These are phyloP conservation scores for Smittium culicis DNA, from an alignment of 371 early-diverging fungal genomes.

Conservation along the genomic window DNA sequence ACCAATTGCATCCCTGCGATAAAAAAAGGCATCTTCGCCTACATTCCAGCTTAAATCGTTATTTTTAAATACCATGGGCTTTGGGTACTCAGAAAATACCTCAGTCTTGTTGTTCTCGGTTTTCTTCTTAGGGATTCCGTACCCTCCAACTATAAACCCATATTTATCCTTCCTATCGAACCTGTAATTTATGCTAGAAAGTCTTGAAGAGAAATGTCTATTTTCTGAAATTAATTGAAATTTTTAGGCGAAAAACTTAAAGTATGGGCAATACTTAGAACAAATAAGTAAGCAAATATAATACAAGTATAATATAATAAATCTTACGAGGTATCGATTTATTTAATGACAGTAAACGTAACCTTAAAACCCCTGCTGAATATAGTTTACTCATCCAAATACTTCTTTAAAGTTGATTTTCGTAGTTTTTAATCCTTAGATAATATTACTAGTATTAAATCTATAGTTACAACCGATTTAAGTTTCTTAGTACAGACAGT, in stretches of 20 bases:
- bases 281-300: too few relatives aligned
- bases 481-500: too few relatives aligned
- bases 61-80: slow-evolving; percentile 36
- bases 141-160: slow-evolving; percentile 52
- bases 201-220: not conserved
- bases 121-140: slow-evolving; percentile 57
- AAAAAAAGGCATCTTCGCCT: slow-evolving; percentile 71
- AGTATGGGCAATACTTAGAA: too few relatives aligned
- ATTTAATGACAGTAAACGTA: not conserved
- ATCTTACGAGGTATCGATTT: not conserved
- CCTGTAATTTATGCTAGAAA: not conserved
- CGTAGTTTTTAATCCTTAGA: too few relatives aligned
- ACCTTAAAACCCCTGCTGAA: not conserved
- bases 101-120: slow-evolving; percentile 23
- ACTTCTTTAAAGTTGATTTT: too few relatives aligned
- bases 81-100: slow-evolving; percentile 10
- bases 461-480: too few relatives aligned
- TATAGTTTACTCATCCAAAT: not conserved
- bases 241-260: too few relatives aligned
- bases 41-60: slow-evolving; percentile 59
- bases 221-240: too few relatives aligned
- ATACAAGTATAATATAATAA: too few relatives aligned
- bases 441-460: too few relatives aligned
- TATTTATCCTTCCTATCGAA: slow-evolving; percentile 24
- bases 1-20: slow-evolving; percentile 58